Evolutionary conservation across 768 basidiomycete genomes (phyloP).

Genomic region (Lactarius hatsudake): DNA sequence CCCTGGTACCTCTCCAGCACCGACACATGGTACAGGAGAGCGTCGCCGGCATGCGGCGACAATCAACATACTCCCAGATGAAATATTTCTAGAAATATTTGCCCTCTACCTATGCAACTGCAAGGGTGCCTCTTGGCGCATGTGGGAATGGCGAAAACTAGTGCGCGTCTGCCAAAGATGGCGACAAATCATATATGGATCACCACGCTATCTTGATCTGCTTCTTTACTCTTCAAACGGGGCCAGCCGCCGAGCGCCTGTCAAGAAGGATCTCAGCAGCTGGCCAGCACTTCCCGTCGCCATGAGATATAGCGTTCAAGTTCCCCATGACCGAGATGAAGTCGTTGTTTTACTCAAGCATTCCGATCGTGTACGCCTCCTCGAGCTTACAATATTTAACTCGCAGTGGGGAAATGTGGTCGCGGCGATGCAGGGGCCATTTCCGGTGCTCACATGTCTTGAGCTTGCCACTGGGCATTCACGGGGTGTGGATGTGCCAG

Average conservation of each 20-base stretch:
- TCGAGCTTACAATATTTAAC: too few relatives aligned
- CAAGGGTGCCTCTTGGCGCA: too few relatives aligned
- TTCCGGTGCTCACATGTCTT: not conserved
- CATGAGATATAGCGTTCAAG: not conserved
- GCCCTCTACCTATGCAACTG: too few relatives aligned
- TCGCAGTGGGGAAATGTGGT: too few relatives aligned
- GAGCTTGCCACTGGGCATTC: too few relatives aligned
- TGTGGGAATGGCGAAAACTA: not conserved
- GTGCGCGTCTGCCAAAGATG: not conserved
- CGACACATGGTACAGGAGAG: not conserved
- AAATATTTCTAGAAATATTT: not conserved
- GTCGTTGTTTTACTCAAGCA: not conserved
- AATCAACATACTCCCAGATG: not conserved
- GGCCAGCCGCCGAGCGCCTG: not conserved
- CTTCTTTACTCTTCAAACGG: not conserved
- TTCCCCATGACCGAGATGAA: not conserved
- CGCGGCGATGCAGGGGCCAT: not conserved
- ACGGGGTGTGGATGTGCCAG: not conserved
- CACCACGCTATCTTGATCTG: not conserved
- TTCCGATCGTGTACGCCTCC: not conserved
- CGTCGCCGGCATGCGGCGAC: not conserved
- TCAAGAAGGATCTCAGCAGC: not conserved
- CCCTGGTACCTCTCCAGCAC: not conserved
- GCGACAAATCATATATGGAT: not conserved
- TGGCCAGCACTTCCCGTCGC: not conserved